phyloP scores from a whole-genome alignment of 2,329 filamentous ascomycete species.

The Claviceps cyperi region DNA sequence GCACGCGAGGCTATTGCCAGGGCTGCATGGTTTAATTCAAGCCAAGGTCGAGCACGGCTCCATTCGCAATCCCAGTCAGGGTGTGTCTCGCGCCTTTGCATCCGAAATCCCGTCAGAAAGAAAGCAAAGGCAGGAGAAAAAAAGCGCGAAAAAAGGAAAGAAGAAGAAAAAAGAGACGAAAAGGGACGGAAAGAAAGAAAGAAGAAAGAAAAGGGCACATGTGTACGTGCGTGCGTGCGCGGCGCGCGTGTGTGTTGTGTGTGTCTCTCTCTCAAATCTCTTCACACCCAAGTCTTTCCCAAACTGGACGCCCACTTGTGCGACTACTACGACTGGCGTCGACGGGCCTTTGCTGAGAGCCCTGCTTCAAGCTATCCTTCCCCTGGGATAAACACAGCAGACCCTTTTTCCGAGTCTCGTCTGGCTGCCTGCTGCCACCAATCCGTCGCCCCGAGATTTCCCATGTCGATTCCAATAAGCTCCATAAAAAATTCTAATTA shows the following conservation, averaged over 20 bases:
- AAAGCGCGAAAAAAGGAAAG: not conserved
- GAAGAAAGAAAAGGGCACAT: not conserved
- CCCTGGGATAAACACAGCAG: not conserved
- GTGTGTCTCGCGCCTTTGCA: slow-evolving; percentile 7
- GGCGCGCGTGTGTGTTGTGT: not conserved
- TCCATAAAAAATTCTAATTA: slow-evolving; percentile 25
- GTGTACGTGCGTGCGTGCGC: not conserved
- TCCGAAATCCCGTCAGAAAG: slow-evolving; percentile 5
- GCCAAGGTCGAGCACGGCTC: slow-evolving; percentile 2
- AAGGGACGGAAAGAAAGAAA: not conserved
- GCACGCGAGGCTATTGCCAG: slow-evolving; percentile 3
- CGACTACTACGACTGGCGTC: slow-evolving; percentile 1
- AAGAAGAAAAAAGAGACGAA: not conserved
- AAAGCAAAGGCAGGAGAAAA: not conserved
- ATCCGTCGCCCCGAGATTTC: slow-evolving; percentile 8
- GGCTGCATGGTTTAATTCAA: slow-evolving; percentile 2
- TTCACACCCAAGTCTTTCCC: slow-evolving; percentile 3
- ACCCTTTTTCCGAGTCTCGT: slow-evolving; percentile 1
- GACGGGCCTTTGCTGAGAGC: not conserved
- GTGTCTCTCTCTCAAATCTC: not conserved
- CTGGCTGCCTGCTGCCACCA: slow-evolving; percentile 1
- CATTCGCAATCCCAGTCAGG: slow-evolving; percentile 5
- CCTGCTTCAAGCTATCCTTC: not conserved
- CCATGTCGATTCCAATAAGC: slow-evolving; percentile 17
- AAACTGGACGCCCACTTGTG: slow-evolving; percentile 5